Evolutionary conservation across 23 red algal species (phyloP).

Genomic region (Gracilaria gracilis): DNA sequence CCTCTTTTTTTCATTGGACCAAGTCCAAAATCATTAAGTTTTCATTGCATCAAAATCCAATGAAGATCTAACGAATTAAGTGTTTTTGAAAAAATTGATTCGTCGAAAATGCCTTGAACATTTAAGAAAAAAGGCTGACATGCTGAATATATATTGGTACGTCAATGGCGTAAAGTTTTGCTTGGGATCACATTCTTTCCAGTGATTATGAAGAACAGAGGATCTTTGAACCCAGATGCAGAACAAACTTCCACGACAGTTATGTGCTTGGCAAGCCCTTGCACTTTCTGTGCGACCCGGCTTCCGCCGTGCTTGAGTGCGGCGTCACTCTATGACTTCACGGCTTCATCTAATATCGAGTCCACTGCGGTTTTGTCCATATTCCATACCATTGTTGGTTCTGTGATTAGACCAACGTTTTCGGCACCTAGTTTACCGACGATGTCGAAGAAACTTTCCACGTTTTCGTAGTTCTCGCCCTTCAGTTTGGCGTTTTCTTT

Average conservation of each 20-base stretch:
- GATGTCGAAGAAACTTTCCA: conserved; percentile 46
- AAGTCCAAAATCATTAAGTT: no score
- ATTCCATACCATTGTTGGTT: conserved; percentile 4
- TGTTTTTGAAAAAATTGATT: no score
- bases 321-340: conserved; percentile 8
- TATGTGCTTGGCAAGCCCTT: conserved; percentile 4
- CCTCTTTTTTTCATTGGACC: no score
- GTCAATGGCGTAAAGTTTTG: no score
- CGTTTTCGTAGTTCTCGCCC: no score
- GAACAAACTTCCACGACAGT: conserved; percentile 22
- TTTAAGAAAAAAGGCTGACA: no score
- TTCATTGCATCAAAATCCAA: no score
- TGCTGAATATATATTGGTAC: no score
- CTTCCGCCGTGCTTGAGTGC: background rate
- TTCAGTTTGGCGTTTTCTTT: no score
- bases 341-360: background rate
- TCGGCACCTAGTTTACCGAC: conserved; percentile 8
- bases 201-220: conserved; percentile 48
- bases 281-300: background rate
- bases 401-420: background rate
- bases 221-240: conserved; percentile 24
- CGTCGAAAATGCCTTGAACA: no score
- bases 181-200: conserved; percentile 38
- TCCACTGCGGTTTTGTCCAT: conserved; percentile 52
- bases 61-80: no score